Evolutionary conservation across 78 protist genomes (phyloP).

Genomic region (Neovahlkampfia damariscottae): DNA sequence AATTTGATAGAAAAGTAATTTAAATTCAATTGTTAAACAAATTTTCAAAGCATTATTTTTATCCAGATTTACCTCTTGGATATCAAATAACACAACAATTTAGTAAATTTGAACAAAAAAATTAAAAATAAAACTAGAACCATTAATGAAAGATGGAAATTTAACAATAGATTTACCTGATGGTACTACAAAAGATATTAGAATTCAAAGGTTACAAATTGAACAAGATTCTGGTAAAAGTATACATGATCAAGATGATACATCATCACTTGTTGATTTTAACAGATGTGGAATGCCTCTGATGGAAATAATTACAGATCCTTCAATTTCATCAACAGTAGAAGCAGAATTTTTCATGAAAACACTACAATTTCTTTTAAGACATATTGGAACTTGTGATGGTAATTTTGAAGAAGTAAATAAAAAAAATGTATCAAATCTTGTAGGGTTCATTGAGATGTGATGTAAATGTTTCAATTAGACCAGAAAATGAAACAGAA

Average conservation of each 20-base stretch:
- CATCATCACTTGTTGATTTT: conserved; percentile 40
- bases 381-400: conserved; percentile 43
- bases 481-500: background rate
- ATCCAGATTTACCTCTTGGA: conserved; percentile 69
- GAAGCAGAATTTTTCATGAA: conserved; percentile 50
- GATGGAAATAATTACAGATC: conserved; percentile 67
- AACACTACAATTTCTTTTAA: conserved; percentile 41
- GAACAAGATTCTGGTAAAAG: conserved; percentile 24
- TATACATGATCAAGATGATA: background rate
- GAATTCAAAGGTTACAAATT: background rate
- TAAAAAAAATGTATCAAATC: background rate
- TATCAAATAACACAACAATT: conserved; percentile 76
- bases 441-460: conserved; percentile 61
- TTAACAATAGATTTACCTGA: background rate
- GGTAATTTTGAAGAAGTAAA: conserved; percentile 70
- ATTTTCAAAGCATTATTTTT: conserved; percentile 83
- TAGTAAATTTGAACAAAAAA: conserved; percentile 46
- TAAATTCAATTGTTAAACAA: too few species aligned
- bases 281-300: conserved; percentile 73
- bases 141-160: background rate
- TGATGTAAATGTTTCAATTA: conserved; percentile 66
- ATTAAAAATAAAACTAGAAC: conserved; percentile 30
- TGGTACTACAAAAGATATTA: background rate
- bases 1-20: conserved; percentile 71
- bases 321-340: conserved; percentile 33